Conservation (phyloP, 1,284 basidiomycete species). For the Trichosporon ovoides region DNA sequence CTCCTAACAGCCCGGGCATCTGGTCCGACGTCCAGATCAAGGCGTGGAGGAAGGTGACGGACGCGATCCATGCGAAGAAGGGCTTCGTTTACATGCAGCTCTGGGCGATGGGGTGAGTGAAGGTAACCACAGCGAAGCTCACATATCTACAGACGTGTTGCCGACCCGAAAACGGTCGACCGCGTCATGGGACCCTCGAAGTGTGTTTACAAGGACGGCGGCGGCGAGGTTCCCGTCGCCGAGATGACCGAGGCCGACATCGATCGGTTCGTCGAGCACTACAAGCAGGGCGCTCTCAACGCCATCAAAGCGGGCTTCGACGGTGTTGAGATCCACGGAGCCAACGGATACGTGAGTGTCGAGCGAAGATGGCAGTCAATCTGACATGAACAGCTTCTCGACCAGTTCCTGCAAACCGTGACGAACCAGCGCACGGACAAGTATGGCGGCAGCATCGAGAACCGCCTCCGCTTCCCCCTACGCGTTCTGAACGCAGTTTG, state of each 20-base stretch:
- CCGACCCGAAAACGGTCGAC: conserved; percentile 10
- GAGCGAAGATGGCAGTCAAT: neutral
- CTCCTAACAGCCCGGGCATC: conserved; percentile 28
- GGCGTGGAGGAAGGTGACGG: conserved; percentile 45
- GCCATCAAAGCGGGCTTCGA: conserved; percentile 62
- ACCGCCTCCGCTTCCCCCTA: conserved; percentile 55
- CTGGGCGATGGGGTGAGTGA: conserved; percentile 51
- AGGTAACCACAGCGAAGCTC: neutral
- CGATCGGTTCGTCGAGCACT: conserved; percentile 51
- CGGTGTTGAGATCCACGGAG: conserved; percentile 56
- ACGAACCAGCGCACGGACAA: conserved; percentile 58
- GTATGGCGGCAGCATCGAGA: conserved; percentile 59
- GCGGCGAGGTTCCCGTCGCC: neutral
- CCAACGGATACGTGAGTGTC: conserved; percentile 24
- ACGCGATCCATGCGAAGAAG: conserved; percentile 52
- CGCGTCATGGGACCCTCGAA: conserved; percentile 58
- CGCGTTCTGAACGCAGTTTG: conserved; percentile 54
- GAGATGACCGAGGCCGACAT: conserved; percentile 37
- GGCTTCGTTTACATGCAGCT: conserved; percentile 54
- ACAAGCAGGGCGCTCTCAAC: conserved; percentile 52
- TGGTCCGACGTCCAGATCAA: conserved; percentile 31
- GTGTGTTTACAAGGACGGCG: neutral
- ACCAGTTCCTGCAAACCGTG: conserved; percentile 57
- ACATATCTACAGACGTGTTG: conserved; percentile 1
- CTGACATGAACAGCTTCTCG: conserved; percentile 29